A percentile compares a stretch with the other conserved stretches of the same genome.
Evolutionary conservation across 305 asterid genomes (phyloP).

Genomic region (Fraxinus velutina): DNA sequence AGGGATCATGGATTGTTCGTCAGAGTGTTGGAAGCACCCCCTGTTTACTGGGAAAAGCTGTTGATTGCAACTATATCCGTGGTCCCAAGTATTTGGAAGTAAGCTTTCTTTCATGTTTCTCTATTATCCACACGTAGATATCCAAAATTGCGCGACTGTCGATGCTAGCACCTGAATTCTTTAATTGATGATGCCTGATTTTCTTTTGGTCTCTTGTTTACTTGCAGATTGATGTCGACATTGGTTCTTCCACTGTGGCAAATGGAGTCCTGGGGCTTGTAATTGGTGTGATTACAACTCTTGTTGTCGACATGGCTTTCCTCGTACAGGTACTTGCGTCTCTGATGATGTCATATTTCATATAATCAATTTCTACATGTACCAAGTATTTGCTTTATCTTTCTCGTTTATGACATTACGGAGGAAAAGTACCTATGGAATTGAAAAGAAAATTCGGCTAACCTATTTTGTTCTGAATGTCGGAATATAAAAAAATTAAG

Average conservation of each 20-base stretch:
- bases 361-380: neutral
- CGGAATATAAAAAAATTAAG: neutral
- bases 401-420: neutral
- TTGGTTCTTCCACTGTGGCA: constrained; percentile 93
- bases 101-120: constrained; percentile 19
- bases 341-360: neutral
- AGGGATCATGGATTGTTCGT: constrained; percentile 99
- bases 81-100: constrained; percentile 86
- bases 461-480: neutral
- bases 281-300: constrained; percentile 73
- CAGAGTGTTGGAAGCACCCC: constrained; percentile 98
- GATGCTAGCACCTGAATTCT: neutral
- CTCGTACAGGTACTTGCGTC: constrained; percentile 65
- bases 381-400: neutral
- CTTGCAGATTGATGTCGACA: constrained; percentile 77
- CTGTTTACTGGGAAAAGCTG: constrained; percentile 91
- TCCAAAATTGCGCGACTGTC: constrained; percentile 6
- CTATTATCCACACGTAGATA: neutral
- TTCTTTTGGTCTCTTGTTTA: constrained; percentile 1
- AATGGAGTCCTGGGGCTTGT: constrained; percentile 97
- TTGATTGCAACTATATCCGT: constrained; percentile 87
- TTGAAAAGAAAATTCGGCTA: neutral
- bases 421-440: neutral
- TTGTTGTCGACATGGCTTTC: constrained; percentile 96
- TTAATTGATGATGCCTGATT: constrained; percentile 3